phyloP scores from a whole-genome alignment of 2,329 filamentous ascomycete genomes.

The Pseudopyricularia javanii region DNA sequence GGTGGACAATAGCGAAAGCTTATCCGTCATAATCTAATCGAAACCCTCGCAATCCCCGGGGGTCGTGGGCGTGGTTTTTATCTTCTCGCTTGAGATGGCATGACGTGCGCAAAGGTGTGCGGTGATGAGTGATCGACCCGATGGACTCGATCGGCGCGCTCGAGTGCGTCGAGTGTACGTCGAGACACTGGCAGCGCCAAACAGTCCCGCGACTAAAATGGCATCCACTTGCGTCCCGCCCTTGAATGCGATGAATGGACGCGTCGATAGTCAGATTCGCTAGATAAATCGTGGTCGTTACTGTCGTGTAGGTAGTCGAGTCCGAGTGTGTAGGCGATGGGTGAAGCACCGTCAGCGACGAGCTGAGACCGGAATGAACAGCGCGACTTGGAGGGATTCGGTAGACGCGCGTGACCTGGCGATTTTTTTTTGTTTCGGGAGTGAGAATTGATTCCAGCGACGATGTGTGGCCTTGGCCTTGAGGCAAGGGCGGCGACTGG shows the following conservation, averaged over 20 bases:
- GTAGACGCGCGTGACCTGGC: too few species aligned
- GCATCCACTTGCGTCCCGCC: background rate
- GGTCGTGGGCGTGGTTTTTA: slow-evolving; percentile 36
- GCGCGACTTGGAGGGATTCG: background rate
- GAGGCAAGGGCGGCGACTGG: background rate
- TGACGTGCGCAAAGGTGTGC: slow-evolving; percentile 39
- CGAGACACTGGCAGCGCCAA: background rate
- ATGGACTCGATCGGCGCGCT: slow-evolving; percentile 1
- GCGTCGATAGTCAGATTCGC: background rate
- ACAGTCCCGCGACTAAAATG: background rate
- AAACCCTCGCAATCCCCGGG: slow-evolving; percentile 27
- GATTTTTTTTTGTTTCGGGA: background rate
- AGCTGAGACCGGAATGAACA: background rate
- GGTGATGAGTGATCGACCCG: slow-evolving; percentile 12
- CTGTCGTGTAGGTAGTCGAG: background rate
- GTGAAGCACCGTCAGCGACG: background rate
- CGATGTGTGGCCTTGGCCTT: background rate
- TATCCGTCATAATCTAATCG: slow-evolving; percentile 51
- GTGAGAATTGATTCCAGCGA: background rate
- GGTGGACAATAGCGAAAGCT: slow-evolving; percentile 37
- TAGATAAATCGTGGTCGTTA: background rate
- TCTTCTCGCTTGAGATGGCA: slow-evolving; percentile 40
- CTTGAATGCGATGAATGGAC: background rate
- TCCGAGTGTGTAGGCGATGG: background rate
- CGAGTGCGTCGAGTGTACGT: background rate